These are phyloP conservation scores for Emiliania huxleyi DNA, from an alignment of 78 protist genomes.

Conservation along the genomic window DNA sequence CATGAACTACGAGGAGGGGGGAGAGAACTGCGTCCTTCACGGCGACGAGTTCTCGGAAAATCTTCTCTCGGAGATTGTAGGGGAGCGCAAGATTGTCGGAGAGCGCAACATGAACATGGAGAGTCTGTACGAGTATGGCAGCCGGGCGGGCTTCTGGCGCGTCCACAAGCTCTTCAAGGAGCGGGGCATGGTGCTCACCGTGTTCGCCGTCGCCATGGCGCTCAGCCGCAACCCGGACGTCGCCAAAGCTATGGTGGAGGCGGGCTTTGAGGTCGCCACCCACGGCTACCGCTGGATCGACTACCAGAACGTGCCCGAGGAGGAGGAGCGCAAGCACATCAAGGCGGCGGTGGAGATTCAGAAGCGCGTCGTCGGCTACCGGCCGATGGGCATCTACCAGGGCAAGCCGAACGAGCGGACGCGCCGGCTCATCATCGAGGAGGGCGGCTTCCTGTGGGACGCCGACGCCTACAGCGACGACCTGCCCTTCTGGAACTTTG, in stretches of 20 bases:
- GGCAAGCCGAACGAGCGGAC: conserved; percentile 12
- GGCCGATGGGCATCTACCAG: conserved; percentile 16
- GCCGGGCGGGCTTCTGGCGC: conserved; percentile 23
- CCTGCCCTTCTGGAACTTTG: conserved; percentile 4
- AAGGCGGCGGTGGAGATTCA: background rate
- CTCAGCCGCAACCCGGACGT: conserved; percentile 21
- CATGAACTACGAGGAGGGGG: conserved; percentile 18
- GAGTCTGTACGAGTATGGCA: background rate
- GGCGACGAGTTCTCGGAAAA: background rate
- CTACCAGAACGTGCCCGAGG: background rate
- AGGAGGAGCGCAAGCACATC: background rate
- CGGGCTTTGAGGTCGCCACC: background rate
- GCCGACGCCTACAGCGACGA: conserved; percentile 6
- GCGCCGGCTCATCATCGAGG: background rate
- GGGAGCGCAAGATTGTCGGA: too few species aligned
- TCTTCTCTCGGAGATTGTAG: background rate
- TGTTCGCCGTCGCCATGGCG: background rate
- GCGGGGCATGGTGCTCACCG: background rate
- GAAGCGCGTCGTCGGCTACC: background rate
- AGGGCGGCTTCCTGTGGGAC: conserved; percentile 5
- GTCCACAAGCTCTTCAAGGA: background rate
- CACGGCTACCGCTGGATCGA: conserved; percentile 16
- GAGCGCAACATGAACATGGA: conserved; percentile 3
- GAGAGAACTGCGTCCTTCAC: background rate
- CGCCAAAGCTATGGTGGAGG: background rate